A percentile compares a stretch with the other conserved stretches of the same genome.
Conservation (phyloP, 106 monocot species). For the Dioscorea dumetorum region DNA sequence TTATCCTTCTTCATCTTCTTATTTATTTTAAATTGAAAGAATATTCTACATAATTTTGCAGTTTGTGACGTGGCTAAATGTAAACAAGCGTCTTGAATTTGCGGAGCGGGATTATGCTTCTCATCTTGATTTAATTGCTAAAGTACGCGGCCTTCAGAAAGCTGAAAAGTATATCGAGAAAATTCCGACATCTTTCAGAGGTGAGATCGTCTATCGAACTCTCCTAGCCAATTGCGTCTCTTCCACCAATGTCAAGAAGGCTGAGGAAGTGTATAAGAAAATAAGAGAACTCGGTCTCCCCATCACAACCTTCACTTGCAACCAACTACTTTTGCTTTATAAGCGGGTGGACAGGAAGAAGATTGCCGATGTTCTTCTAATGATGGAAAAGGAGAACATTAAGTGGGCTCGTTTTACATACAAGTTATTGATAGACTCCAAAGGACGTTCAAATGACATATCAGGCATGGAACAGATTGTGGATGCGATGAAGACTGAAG, state of each 20-base stretch:
- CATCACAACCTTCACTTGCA: slow-evolving; percentile 47
- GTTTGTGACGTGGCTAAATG: slow-evolving; percentile 78
- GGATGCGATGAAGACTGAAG: slow-evolving; percentile 61
- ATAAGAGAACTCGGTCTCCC: slow-evolving; percentile 61
- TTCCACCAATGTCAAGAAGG: slow-evolving; percentile 42
- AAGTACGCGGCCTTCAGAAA: slow-evolving; percentile 47
- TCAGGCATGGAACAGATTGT: slow-evolving; percentile 66
- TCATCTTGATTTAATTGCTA: slow-evolving; percentile 66
- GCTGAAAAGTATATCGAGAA: slow-evolving; percentile 57
- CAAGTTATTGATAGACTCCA: slow-evolving; percentile 63
- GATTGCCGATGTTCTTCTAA: slow-evolving; percentile 50
- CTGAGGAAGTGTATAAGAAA: slow-evolving; percentile 72
- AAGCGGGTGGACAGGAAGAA: slow-evolving; percentile 53
- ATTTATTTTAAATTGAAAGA: no score
- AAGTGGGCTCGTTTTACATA: slow-evolving; percentile 67
- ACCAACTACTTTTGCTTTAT: slow-evolving; percentile 68
- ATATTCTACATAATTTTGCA: slow-evolving; percentile 21
- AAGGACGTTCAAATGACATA: slow-evolving; percentile 63
- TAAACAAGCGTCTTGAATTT: slow-evolving; percentile 38
- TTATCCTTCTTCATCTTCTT: no score
- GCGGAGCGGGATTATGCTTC: slow-evolving; percentile 65
- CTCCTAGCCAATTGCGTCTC: slow-evolving; percentile 59
- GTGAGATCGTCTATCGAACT: slow-evolving; percentile 62
- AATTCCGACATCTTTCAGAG: slow-evolving; percentile 52
- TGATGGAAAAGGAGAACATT: slow-evolving; percentile 81